phyloP scores from a whole-genome alignment of 306 rosid genomes.

The Quercus suber region DNA sequence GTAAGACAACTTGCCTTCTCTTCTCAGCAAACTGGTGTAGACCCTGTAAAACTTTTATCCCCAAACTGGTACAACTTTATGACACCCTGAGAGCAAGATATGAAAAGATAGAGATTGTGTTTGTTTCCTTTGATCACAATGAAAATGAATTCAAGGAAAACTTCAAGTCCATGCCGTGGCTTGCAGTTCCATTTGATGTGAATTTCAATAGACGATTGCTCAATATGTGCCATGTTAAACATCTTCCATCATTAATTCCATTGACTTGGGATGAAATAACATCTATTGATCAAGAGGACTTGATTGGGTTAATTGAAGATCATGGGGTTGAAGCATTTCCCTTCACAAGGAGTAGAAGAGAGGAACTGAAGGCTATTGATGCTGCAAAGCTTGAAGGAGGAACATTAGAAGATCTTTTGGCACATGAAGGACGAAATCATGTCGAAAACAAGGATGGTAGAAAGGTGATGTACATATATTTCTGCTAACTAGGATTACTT shows the following conservation, averaged over 20 bases:
- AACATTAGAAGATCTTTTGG: conserved; percentile 56
- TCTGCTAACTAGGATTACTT: too few relatives aligned
- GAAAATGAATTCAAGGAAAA: conserved; percentile 59
- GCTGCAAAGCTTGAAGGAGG: conserved; percentile 62
- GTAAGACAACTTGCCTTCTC: conserved; percentile 66
- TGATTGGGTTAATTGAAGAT: conserved; percentile 74
- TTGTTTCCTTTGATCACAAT: conserved; percentile 67
- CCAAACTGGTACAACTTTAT: conserved; percentile 61
- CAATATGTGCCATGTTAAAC: conserved; percentile 47
- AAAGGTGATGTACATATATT: conserved; percentile 41
- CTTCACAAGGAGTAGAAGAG: conserved; percentile 66
- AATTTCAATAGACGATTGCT: conserved; percentile 58
- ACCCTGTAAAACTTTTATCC: conserved; percentile 77
- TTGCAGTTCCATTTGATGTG: conserved; percentile 63
- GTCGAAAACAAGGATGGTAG: conserved; percentile 53
- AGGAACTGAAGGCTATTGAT: conserved; percentile 63
- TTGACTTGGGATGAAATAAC: conserved; percentile 41
- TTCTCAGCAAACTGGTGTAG: conserved; percentile 97
- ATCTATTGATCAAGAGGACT: conserved; percentile 43
- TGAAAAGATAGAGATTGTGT: conserved; percentile 61
- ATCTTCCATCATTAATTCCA: conserved; percentile 73
- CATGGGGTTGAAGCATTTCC: conserved; percentile 90
- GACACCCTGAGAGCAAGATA: conserved; percentile 43
- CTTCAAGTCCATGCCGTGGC: conserved; percentile 79
- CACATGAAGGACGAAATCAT: conserved; percentile 50